These are phyloP conservation scores for Mucor sp. DNA, from an alignment of 371 early-diverging fungal genomes.

Conservation along the genomic window DNA sequence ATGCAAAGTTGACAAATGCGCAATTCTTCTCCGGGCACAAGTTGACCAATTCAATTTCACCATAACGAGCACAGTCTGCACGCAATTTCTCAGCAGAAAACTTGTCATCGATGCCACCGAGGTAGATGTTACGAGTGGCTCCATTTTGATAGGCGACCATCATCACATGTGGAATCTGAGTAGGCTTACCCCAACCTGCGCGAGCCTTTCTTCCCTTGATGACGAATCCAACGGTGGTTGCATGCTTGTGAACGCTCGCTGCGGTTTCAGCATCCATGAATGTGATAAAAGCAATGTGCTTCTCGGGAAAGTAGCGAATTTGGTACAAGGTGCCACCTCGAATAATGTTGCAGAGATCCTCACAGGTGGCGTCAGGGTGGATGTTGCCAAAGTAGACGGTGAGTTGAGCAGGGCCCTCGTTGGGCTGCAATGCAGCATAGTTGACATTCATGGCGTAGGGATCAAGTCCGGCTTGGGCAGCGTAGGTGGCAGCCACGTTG, in stretches of 20 bases:
- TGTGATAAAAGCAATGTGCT: conserved; percentile 82
- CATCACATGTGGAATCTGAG: conserved; percentile 56
- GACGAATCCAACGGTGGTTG: conserved; percentile 56
- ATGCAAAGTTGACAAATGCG: conserved; percentile 84
- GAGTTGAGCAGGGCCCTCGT: neutral
- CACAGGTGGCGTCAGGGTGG: conserved; percentile 66
- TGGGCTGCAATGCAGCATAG: neutral
- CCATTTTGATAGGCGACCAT: conserved; percentile 65
- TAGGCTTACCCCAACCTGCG: conserved; percentile 79
- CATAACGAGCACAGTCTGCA: conserved; percentile 69
- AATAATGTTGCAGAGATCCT: conserved; percentile 84
- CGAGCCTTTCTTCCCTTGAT: conserved; percentile 71
- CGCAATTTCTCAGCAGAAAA: conserved; percentile 61
- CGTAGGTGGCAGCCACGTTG: neutral
- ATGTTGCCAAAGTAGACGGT: conserved; percentile 82
- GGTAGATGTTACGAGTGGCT: conserved; percentile 82
- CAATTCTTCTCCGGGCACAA: conserved; percentile 73
- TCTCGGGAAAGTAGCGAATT: conserved; percentile 72
- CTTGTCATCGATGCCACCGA: conserved; percentile 65
- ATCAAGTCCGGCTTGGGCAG: neutral
- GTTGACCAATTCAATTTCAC: conserved; percentile 79
- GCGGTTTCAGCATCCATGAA: conserved; percentile 80
- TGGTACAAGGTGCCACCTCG: conserved; percentile 81
- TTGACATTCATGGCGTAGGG: conserved; percentile 9
- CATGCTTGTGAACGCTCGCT: conserved; percentile 56